Percentiles rank a stretch among this genome's conserved stretches.
These are phyloP conservation scores for Salvia sclarea DNA, from an alignment of 305 asterid genomes.

Conservation along the genomic window DNA sequence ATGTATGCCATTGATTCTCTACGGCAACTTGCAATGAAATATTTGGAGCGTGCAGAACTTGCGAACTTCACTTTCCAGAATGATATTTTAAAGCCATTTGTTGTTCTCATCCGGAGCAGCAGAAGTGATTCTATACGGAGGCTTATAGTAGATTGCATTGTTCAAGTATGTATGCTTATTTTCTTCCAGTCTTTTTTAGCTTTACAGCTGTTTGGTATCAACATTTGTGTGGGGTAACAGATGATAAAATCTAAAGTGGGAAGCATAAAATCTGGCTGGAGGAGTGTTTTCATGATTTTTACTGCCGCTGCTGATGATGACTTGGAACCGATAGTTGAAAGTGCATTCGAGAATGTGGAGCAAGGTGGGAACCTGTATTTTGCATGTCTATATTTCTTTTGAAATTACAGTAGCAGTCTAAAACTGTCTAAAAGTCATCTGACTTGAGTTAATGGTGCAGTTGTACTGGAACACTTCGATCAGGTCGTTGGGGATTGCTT, in stretches of 20 bases:
- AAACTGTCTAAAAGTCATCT: constrained; percentile 33
- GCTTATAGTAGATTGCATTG: constrained; percentile 98
- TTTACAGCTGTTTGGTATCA: constrained; percentile 32
- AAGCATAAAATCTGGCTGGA: constrained; percentile 99
- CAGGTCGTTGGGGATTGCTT: constrained; percentile 99
- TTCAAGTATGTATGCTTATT: constrained; percentile 70
- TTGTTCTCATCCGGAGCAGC: constrained; percentile 92
- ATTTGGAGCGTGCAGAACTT: constrained; percentile 98
- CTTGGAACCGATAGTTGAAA: constrained; percentile 87
- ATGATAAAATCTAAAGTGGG: constrained; percentile 99
- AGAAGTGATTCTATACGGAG: constrained; percentile 89
- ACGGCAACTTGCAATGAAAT: constrained; percentile 97
- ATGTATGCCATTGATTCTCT: constrained; percentile 99
- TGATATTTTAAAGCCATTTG: constrained; percentile 97
- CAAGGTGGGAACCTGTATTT: constrained; percentile 64
- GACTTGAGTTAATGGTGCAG: constrained; percentile 59
- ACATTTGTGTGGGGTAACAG: constrained; percentile 54
- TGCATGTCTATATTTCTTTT: constrained; percentile 25
- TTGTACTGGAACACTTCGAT: constrained; percentile 99
- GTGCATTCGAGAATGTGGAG: constrained; percentile 99
- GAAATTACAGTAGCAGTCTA: constrained; percentile 19
- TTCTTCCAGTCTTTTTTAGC: constrained; percentile 20
- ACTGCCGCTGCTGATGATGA: constrained; percentile 99
- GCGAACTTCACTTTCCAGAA: constrained; percentile 99
- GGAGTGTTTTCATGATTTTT: constrained; percentile 99